Percentiles rank a stretch among this genome's conserved stretches.
Evolutionary conservation across 805 yeast genomes (phyloP).

Genomic region (Sungouiella thailandica): DNA sequence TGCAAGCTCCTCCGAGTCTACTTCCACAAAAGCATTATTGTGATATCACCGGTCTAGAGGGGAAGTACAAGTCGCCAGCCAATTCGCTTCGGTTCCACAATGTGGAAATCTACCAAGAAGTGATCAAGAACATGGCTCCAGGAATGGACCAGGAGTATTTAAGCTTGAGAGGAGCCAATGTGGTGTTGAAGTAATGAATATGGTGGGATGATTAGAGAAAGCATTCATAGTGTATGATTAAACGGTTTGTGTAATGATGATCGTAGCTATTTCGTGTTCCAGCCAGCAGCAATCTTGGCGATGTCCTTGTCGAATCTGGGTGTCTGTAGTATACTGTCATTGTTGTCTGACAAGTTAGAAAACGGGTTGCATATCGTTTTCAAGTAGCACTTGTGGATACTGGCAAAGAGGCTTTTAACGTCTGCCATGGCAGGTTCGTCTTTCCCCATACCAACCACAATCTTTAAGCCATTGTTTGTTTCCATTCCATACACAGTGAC

Average conservation of each 20-base stretch:
- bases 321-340: constrained; percentile 21
- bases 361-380: constrained; percentile 62
- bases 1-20: constrained; percentile 84
- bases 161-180: constrained; percentile 82
- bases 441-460: constrained; percentile 47
- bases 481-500: constrained; percentile 65
- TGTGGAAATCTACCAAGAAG: constrained; percentile 70
- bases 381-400: constrained; percentile 51
- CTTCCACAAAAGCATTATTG: constrained; percentile 81
- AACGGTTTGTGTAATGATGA: no score
- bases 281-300: constrained; percentile 20
- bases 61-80: constrained; percentile 68
- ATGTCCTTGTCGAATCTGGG: constrained; percentile 28
- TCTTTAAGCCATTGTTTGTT: constrained; percentile 62
- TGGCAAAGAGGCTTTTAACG: constrained; percentile 22
- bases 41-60: constrained; percentile 87
- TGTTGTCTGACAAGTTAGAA: constrained; percentile 18
- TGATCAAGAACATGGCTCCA: constrained; percentile 74
- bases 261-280: constrained; percentile 16
- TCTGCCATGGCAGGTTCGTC: constrained; percentile 5
- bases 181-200: constrained; percentile 67
- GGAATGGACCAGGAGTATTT: constrained; percentile 93
- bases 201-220: no score
- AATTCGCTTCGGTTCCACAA: constrained; percentile 76
- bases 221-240: no score